A percentile compares a stretch with the other conserved stretches of the same genome.
Conservation (phyloP, 441 rosid genomes). For the Corymbia calophylla region DNA sequence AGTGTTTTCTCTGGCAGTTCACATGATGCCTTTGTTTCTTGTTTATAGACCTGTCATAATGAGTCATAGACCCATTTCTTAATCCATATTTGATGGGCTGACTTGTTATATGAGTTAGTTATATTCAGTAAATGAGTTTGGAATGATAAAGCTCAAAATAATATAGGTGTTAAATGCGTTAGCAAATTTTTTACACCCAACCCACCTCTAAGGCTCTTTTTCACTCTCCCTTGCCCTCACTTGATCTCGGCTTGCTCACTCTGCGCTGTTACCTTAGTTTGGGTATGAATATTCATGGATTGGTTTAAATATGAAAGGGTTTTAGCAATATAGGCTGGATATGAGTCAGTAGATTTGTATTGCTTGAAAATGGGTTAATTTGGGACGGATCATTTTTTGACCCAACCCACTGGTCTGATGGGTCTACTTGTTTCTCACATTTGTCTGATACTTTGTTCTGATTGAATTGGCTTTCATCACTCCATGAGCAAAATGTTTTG, state of each 20-base stretch:
- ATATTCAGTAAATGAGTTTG: not conserved
- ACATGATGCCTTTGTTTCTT: not conserved
- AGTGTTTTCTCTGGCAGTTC: not conserved
- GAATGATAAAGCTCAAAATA: not conserved
- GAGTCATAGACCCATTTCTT: not conserved
- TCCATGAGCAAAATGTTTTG: not conserved
- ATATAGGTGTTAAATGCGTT: not conserved
- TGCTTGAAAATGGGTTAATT: not conserved
- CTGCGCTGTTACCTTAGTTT: not conserved
- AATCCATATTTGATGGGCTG: not conserved
- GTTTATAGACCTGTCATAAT: not conserved
- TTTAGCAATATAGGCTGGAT: not conserved
- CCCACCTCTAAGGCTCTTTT: not conserved
- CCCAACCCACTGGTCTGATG: not conserved
- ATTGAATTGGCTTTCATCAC: not conserved
- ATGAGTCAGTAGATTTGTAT: not conserved
- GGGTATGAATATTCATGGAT: not conserved
- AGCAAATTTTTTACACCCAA: not conserved
- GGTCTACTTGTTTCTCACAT: not conserved
- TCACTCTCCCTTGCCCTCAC: not conserved
- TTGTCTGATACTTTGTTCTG: not conserved
- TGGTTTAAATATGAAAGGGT: not conserved
- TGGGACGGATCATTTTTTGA: not conserved
- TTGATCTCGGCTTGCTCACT: not conserved
- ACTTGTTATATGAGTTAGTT: not conserved